Conservation (phyloP, 2,329 filamentous ascomycete species). For the Zasmidium angulare region DNA sequence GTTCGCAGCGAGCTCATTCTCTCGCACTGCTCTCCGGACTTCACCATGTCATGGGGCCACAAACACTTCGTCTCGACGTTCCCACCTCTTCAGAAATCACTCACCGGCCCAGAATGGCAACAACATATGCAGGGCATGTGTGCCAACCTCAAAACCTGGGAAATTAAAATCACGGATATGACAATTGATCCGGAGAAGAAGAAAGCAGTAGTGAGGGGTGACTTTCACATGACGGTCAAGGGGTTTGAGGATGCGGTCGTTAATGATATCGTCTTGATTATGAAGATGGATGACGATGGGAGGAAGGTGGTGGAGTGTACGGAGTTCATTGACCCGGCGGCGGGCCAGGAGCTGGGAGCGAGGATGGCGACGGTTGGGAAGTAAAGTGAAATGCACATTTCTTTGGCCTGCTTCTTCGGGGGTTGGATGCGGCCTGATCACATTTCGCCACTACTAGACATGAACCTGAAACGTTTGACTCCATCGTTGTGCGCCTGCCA, state of each 20-base stretch:
- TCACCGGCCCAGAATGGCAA: constrained; percentile 25
- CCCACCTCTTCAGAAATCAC: constrained; percentile 24
- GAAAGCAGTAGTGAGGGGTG: constrained; percentile 25
- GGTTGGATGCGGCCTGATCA: no score
- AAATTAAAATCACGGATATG: constrained; percentile 21
- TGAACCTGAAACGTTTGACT: not conserved
- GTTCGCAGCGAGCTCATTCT: constrained; percentile 22
- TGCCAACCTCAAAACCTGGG: constrained; percentile 26
- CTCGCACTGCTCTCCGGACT: constrained; percentile 20
- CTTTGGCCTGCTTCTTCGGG: no score
- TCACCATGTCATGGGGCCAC: constrained; percentile 31
- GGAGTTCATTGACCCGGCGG: constrained; percentile 37
- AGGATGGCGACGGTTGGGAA: constrained; percentile 1
- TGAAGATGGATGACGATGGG: constrained; percentile 28
- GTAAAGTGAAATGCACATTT: no score
- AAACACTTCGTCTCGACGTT: constrained; percentile 27
- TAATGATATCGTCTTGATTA: constrained; percentile 37
- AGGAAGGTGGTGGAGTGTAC: constrained; percentile 27
- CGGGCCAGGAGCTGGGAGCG: constrained; percentile 8
- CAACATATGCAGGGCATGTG: constrained; percentile 28
- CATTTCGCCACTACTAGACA: not conserved
- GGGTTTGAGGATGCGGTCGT: constrained; percentile 21
- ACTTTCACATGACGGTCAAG: constrained; percentile 31
- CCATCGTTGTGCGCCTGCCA: not conserved
- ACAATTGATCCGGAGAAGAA: constrained; percentile 31